Evolutionary conservation across 306 rosid species (phyloP), one percentile per base, ranked within the genome.

Genomic region (Betula pendula): DNA sequence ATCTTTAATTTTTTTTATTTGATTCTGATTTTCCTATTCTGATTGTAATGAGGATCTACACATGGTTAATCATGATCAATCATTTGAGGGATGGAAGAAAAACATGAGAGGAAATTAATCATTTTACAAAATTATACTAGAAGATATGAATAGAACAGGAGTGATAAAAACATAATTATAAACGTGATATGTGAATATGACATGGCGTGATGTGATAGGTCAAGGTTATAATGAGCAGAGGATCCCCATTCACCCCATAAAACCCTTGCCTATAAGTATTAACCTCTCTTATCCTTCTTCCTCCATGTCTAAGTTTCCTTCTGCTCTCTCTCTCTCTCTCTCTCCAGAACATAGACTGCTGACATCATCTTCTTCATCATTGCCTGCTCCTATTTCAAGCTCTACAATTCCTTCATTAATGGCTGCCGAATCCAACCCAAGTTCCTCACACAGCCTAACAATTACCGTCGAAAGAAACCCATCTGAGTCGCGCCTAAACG

Each of bases 391-490:
- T 59, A 40, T 33, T 52, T 50, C 44, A 66, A 17, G 16, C 52
- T 20, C 13, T 68, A 13, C 33, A n/a, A n/a, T 14, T 75, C 25
- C 33, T 14, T 75, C 43, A 59, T 73, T 72, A 75, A 94, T 94
- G 98, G 97, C 97, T 49, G 71, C 89, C 52, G 85, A 86, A 63
- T 76, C 88, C 66, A 81, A 76, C 79, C 82, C 90, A 25, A 82
- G 48, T 1, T 67, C 82, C 51, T 79, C 81, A 0, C 20, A 51
- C 25, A 70, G 80, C 82, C 91, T 86, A n/a, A 82, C 80, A 85
- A 92, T 95, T 74, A 78, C 45, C 17, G 91, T 92, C 31, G 99
- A 95, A 73, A 89, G 86, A 77, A 95, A 85, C 78, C 97, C 99
- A 79, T 75, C 97, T 1, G 84, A 95, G 65, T 80, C 97, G 77